phyloP scores from a whole-genome alignment of 164 flowering plant species.

The Malania oleifera region DNA sequence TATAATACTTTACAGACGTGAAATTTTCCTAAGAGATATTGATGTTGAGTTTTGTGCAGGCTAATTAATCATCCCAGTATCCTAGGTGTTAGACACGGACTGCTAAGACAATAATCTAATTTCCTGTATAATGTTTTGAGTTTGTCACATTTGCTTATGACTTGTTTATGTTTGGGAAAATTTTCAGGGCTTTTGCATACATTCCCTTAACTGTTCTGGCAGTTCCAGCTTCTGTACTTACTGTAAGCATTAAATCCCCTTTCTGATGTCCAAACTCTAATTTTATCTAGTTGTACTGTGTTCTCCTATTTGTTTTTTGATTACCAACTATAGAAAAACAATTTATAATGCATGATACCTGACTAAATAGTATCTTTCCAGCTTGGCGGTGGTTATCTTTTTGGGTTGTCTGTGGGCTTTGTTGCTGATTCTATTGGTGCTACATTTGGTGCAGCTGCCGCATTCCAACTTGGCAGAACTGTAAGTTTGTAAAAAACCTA shows the following conservation, averaged over 20 bases:
- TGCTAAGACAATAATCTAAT: too few species aligned
- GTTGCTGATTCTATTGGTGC: constrained; percentile 23
- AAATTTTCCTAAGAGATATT: too few species aligned
- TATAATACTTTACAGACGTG: too few species aligned
- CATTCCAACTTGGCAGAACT: constrained; percentile 21
- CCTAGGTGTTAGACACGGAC: too few species aligned
- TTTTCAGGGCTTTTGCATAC: constrained; percentile 40
- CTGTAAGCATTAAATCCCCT: constrained; percentile 24
- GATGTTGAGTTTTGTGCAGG: too few species aligned
- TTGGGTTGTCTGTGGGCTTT: constrained; percentile 22
- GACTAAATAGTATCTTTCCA: not conserved
- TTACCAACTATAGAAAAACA: not conserved
- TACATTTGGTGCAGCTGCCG: constrained; percentile 17
- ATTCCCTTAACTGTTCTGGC: constrained; percentile 43
- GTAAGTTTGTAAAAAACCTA: constrained; percentile 7
- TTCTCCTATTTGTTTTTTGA: not conserved
- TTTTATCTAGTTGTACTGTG: too few species aligned
- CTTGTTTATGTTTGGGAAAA: not conserved
- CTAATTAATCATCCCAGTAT: too few species aligned
- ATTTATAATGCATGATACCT: not conserved
- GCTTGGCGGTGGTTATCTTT: constrained; percentile 22
- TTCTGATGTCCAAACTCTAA: not conserved
- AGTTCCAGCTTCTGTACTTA: constrained; percentile 44
- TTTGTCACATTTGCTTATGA: not conserved
- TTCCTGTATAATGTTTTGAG: too few species aligned